Percentiles rank a stretch among this genome's conserved stretches.
These are phyloP conservation scores for Astrothelium macrocarpum DNA, from an alignment of 495 filamentous ascomycete species.

Conservation along the genomic window DNA sequence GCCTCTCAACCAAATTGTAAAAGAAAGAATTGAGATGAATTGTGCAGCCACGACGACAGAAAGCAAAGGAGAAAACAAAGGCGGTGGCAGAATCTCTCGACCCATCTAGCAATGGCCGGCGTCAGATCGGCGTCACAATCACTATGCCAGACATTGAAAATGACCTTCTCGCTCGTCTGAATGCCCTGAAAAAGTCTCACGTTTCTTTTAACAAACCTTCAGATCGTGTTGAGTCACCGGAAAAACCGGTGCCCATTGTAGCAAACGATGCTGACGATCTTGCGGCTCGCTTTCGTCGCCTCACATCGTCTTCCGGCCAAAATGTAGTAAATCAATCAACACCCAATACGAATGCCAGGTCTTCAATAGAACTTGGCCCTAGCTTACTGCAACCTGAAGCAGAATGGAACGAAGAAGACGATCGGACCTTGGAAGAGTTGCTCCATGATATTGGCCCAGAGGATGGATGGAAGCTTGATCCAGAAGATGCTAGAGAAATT, in stretches of 20 bases:
- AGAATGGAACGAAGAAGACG: conserved; percentile 16
- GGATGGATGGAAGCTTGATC: conserved; percentile 22
- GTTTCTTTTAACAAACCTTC: conserved; percentile 18
- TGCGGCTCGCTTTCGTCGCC: conserved; percentile 25
- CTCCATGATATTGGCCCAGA: conserved; percentile 32
- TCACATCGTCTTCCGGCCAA: conserved; percentile 5
- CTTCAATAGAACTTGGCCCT: neutral
- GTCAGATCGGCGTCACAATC: neutral
- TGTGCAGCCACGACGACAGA: no score
- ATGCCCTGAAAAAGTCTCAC: conserved; percentile 29
- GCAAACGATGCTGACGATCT: conserved; percentile 18
- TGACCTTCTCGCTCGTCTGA: conserved; percentile 31
- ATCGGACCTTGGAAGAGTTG: conserved; percentile 31
- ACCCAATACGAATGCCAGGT: neutral
- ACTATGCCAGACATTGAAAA: conserved; percentile 21
- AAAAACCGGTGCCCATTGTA: conserved; percentile 8
- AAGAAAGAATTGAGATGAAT: no score
- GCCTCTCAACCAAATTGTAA: no score
- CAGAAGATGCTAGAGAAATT: conserved; percentile 25
- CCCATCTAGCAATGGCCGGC: neutral
- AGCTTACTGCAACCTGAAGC: neutral
- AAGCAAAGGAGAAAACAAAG: no score
- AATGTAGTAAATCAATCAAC: neutral
- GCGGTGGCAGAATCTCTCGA: neutral
- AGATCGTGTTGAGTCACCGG: neutral